Evolutionary conservation across 1,139 yeast species (phyloP).

Genomic region (Pneumocystis jirovecii): DNA sequence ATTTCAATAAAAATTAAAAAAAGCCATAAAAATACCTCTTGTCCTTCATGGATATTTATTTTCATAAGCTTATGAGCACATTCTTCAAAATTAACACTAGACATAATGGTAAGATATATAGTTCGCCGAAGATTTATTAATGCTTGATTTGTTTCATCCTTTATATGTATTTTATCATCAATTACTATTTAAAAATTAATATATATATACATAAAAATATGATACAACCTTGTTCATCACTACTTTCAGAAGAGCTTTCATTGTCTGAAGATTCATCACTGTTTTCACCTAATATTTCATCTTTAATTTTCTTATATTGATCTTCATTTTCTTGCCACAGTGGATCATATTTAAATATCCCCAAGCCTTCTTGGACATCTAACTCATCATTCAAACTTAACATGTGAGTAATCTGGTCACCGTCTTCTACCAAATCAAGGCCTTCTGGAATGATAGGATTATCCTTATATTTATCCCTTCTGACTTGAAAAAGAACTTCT

Average conservation of each 20-base stretch:
- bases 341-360: slow-evolving; percentile 39
- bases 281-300: slow-evolving; percentile 35
- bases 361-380: slow-evolving; percentile 35
- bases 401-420: slow-evolving; percentile 46
- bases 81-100: slow-evolving; percentile 88
- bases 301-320: slow-evolving; percentile 28
- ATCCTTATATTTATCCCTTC: slow-evolving; percentile 36
- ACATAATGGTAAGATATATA: slow-evolving; percentile 71
- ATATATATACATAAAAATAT: background rate
- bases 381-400: slow-evolving; percentile 41
- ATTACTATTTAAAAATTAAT: slow-evolving; percentile 17
- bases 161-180: slow-evolving; percentile 22
- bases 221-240: slow-evolving; percentile 12
- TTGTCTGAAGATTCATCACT: slow-evolving; percentile 21
- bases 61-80: slow-evolving; percentile 72
- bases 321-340: slow-evolving; percentile 39
- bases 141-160: slow-evolving; percentile 59
- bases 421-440: slow-evolving; percentile 51
- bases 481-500: slow-evolving; percentile 37
- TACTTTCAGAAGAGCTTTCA: slow-evolving; percentile 16
- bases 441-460: slow-evolving; percentile 31
- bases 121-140: slow-evolving; percentile 42
- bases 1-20: background rate
- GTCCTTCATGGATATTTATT: slow-evolving; percentile 21
- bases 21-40: slow-evolving; percentile 13